Evolutionary conservation across 768 basidiomycete genomes (phyloP).

Genomic region (Mycena olivaceomarginata): DNA sequence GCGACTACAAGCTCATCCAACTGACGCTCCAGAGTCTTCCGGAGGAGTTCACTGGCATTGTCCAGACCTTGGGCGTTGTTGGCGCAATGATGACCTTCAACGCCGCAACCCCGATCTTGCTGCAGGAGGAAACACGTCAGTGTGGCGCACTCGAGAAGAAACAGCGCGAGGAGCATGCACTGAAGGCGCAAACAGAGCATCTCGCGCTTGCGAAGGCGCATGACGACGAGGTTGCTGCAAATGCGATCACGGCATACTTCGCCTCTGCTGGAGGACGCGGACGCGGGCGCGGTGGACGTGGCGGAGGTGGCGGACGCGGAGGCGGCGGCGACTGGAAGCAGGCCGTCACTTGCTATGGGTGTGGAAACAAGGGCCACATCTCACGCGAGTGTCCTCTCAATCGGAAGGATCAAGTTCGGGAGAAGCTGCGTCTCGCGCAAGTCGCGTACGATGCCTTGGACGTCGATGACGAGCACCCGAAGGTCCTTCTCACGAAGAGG

Average conservation of each 20-base stretch:
- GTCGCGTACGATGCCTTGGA: neutral
- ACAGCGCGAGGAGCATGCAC: neutral
- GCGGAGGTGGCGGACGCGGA: constrained; percentile 64
- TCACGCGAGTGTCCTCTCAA: neutral
- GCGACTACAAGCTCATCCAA: too few relatives aligned
- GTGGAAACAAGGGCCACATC: constrained; percentile 5
- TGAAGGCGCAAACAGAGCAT: neutral
- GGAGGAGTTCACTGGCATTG: too few relatives aligned
- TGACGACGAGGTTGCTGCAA: neutral
- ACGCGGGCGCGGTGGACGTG: neutral
- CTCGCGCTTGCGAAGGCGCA: neutral
- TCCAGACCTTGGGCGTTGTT: too few relatives aligned
- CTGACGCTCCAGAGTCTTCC: too few relatives aligned
- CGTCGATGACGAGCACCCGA: neutral
- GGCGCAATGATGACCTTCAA: too few relatives aligned
- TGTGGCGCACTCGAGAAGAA: too few relatives aligned
- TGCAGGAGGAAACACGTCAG: too few relatives aligned
- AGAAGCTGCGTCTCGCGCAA: constrained; percentile 15
- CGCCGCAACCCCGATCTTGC: too few relatives aligned
- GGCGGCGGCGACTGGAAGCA: constrained; percentile 9
- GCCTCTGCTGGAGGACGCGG: neutral
- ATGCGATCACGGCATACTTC: neutral
- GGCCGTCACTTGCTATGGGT: constrained; percentile 5
- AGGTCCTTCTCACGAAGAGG: constrained; percentile 23
- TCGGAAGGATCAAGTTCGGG: neutral